phyloP scores from a whole-genome alignment of 352 stramenopile species.

The Phytophthora lateralis region DNA sequence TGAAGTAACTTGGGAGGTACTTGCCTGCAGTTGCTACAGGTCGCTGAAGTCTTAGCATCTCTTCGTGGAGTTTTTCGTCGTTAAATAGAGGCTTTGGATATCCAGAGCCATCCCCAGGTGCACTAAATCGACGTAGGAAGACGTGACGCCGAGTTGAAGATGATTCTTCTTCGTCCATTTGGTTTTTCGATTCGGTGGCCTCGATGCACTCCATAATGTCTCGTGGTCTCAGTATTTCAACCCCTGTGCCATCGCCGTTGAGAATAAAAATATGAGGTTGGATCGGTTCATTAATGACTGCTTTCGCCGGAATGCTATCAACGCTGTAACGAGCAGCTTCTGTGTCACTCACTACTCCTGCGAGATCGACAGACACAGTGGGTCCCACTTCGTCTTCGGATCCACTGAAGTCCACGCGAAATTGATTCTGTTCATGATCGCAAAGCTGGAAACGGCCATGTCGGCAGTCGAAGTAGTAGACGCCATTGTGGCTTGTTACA shows the following conservation, averaged over 20 bases:
- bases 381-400: constrained; percentile 33
- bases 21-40: constrained; percentile 54
- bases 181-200: constrained; percentile 4
- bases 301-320: constrained; percentile 51
- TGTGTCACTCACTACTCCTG: constrained; percentile 57
- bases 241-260: constrained; percentile 72
- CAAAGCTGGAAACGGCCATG: constrained; percentile 57
- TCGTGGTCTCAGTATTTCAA: constrained; percentile 57
- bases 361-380: constrained; percentile 52
- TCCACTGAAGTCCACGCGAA: constrained; percentile 46
- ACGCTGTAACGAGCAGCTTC: constrained; percentile 61
- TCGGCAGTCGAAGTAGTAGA: constrained; percentile 80
- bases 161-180: constrained; percentile 2
- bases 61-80: constrained; percentile 41
- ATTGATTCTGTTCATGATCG: constrained; percentile 78
- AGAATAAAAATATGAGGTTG: constrained; percentile 74
- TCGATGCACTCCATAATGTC: constrained; percentile 47
- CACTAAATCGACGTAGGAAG: constrained; percentile 34
- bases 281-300: constrained; percentile 80
- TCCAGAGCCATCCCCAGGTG: constrained; percentile 5
- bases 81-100: constrained; percentile 35
- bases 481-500: constrained; percentile 58
- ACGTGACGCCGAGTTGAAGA: constrained; percentile 6
- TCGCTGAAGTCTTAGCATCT: constrained; percentile 41
- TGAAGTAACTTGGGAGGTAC: constrained; percentile 43